Evolutionary conservation across 345 rosid genomes (phyloP), one percentile per base, ranked within the genome.

Genomic region (Brassica cretica): DNA sequence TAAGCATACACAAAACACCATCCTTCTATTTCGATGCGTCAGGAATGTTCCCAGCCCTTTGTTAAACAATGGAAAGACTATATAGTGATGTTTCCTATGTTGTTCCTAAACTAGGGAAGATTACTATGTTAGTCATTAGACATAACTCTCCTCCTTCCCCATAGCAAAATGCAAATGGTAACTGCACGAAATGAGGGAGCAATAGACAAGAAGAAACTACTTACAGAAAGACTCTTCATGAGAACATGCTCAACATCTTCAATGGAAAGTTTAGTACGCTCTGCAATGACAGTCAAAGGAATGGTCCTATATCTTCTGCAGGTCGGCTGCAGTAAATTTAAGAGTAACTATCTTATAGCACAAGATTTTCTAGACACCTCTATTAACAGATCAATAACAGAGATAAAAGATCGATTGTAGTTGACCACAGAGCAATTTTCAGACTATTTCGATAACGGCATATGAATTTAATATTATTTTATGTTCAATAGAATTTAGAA

Each of bases 191-290:
- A 14, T 10, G 6, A 49, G 24, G 4, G 75, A 51, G 65, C 25
- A 8, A 64, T 16, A 66, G 21, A 70, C 33, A 64, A 60, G 33
- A 61, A 58, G 70, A 78, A 30, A 71, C 56, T 59, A 87, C 99
- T 88, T 86, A 96, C 99, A 63, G 99, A 96, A 44, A 96, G 89
- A 71, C 95, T 87, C 89, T 96, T 96, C 93, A 96, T 91, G 76
- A 96, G 91, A 81, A 96, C 98, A 84, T 90, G 93, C 79, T 96
- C 98, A 70, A 96, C 98, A 76, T 91, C 91, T 84, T 93, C 93
- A 63, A 87, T 78, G 8, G 96, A 86, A 65, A 96, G 97, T 77
- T 85, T 90, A 62, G 99, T 96, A 65, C 97, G 93, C 80, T 88
- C 94, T 32, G 98, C 97, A 78, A 96, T 96, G 75, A 89, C 79